phyloP scores from a whole-genome alignment of 2,329 filamentous ascomycete species.

The Cladosporium halotolerans region DNA sequence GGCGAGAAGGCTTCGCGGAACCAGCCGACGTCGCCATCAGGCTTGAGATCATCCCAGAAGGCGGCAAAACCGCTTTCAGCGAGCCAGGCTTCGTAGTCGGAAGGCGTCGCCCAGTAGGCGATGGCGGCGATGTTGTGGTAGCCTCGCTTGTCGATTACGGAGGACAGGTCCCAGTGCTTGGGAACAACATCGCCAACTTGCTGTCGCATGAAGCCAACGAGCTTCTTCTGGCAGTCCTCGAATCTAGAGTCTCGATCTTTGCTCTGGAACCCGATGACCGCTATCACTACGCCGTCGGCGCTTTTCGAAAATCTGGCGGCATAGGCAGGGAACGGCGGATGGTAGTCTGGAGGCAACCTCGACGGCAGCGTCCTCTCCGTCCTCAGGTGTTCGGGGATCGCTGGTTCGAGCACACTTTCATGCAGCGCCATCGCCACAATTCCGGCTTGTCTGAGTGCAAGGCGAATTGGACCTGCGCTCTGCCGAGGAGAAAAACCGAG shows the following conservation, averaged over 20 bases:
- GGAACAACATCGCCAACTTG: slow-evolving; percentile 16
- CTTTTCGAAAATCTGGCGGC: slow-evolving; percentile 29
- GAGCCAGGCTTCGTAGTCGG: slow-evolving; percentile 30
- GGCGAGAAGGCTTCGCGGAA: slow-evolving; percentile 41
- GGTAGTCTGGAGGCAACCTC: slow-evolving; percentile 22
- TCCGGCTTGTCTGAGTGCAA: too few relatives aligned
- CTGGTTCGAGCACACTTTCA: slow-evolving; percentile 14
- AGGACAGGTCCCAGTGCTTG: slow-evolving; percentile 30
- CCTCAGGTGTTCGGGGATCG: slow-evolving; percentile 18
- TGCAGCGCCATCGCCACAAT: neutral
- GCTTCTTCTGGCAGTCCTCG: slow-evolving; percentile 11
- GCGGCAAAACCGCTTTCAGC: slow-evolving; percentile 30
- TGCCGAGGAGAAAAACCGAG: too few relatives aligned
- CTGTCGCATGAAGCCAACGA: slow-evolving; percentile 19
- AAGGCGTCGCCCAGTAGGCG: slow-evolving; percentile 35
- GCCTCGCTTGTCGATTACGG: slow-evolving; percentile 28
- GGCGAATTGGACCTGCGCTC: too few relatives aligned
- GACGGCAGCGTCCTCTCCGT: slow-evolving; percentile 15
- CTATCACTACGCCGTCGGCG: slow-evolving; percentile 30
- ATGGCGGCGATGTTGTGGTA: slow-evolving; percentile 34
- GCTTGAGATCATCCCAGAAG: slow-evolving; percentile 34
- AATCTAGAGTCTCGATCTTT: neutral
- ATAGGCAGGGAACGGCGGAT: slow-evolving; percentile 29
- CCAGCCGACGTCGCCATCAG: slow-evolving; percentile 32
- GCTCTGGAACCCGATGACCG: slow-evolving; percentile 31